Evolutionary conservation across 768 basidiomycete species (phyloP).

Genomic region (Tephrocybe sp.): DNA sequence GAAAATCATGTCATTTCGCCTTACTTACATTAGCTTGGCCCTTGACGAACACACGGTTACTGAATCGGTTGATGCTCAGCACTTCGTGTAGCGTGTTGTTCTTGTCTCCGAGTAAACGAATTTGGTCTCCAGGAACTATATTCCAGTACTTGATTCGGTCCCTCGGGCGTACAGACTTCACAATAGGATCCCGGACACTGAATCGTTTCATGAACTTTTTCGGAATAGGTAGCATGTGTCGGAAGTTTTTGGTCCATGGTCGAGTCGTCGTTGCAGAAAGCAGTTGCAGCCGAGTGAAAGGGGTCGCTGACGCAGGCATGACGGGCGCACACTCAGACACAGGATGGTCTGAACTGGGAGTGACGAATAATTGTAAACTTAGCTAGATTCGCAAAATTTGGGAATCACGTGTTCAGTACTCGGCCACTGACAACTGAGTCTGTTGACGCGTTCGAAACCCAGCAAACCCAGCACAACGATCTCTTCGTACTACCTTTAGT

Average conservation of each 20-base stretch:
- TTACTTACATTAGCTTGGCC: conserved; percentile 36
- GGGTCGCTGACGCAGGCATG: conserved; percentile 31
- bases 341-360: too few relatives aligned
- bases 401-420: conserved; percentile 4
- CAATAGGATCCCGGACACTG: conserved; percentile 41
- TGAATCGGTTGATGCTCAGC: conserved; percentile 68
- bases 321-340: neutral
- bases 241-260: conserved; percentile 66
- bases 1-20: conserved; percentile 1
- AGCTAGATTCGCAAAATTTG: too few relatives aligned
- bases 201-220: conserved; percentile 48
- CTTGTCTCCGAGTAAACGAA: conserved; percentile 68
- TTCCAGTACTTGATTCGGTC: conserved; percentile 88
- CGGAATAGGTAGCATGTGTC: conserved; percentile 65
- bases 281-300: conserved; percentile 36
- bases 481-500: too few relatives aligned
- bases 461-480: too few relatives aligned
- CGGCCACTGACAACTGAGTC: too few relatives aligned
- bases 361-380: too few relatives aligned
- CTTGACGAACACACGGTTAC: conserved; percentile 64
- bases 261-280: conserved; percentile 47
- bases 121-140: conserved; percentile 80
- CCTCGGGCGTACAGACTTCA: conserved; percentile 58
- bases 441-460: too few relatives aligned
- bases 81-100: conserved; percentile 66